A percentile compares a stretch with the other conserved stretches of the same genome.
These are phyloP conservation scores for Ceratobasidium sp. DNA, from an alignment of 1,284 basidiomycete species.

Conservation along the genomic window DNA sequence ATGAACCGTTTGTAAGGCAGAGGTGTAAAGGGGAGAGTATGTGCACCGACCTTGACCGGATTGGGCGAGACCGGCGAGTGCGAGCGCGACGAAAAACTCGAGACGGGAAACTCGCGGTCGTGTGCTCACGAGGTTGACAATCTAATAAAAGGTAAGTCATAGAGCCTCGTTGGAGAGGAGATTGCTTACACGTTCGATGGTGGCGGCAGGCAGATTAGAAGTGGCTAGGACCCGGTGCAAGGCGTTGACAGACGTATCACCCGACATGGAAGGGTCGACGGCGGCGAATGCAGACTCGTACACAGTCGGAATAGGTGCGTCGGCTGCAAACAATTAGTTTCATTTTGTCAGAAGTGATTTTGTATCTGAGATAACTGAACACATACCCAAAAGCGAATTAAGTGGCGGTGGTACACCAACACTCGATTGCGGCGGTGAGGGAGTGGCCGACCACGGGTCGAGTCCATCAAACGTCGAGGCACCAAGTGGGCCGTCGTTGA, in stretches of 20 bases:
- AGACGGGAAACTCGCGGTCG: constrained; percentile 81
- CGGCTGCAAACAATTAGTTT: constrained; percentile 61
- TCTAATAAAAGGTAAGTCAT: constrained; percentile 63
- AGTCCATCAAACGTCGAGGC: constrained; percentile 76
- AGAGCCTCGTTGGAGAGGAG: constrained; percentile 18
- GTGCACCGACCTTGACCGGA: constrained; percentile 73
- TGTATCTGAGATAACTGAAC: no score
- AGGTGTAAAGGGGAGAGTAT: constrained; percentile 44
- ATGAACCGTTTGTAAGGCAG: constrained; percentile 22
- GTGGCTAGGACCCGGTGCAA: constrained; percentile 83
- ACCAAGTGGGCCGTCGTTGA: constrained; percentile 69
- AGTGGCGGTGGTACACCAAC: constrained; percentile 56
- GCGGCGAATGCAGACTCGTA: constrained; percentile 81
- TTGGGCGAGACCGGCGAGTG: constrained; percentile 88
- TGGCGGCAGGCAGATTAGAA: constrained; percentile 81
- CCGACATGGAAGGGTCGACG: constrained; percentile 74
- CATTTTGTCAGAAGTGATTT: constrained; percentile 59
- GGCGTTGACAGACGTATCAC: constrained; percentile 83
- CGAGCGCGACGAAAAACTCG: constrained; percentile 90
- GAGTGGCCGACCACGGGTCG: constrained; percentile 89
- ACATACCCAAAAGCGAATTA: constrained; percentile 74
- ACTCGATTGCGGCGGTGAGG: constrained; percentile 77
- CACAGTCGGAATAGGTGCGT: constrained; percentile 82
- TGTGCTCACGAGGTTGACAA: constrained; percentile 84
- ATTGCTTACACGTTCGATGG: constrained; percentile 79